Evolutionary conservation across 148 eudicot genomes (phyloP), one percentile per base, ranked within the genome.

Genomic region (Oxyria digyna): DNA sequence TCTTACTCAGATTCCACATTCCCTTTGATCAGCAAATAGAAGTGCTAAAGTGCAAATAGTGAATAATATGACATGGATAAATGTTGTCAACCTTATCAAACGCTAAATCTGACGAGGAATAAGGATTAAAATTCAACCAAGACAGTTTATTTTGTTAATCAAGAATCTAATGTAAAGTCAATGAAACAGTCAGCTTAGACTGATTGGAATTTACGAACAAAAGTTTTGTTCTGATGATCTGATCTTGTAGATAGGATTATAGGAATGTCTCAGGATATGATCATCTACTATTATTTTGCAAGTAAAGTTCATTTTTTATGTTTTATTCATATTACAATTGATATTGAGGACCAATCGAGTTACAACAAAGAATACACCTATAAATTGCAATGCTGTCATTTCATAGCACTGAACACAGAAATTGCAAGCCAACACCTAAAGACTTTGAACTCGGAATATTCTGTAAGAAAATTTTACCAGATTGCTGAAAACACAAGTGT

Each of bases 21-120:
- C 15, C 37, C 65, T 27, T 29, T 29, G 37, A 4, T 54, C 26
- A 20, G 24, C 27, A 50, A 7, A 50, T 50, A 50, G 8, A 50
- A 12, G 57, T 18, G 1, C 4, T 6, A 43, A 43, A 43, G 49
- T 15, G 49, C 17, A 6, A 43, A 17, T 43, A 15, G 5, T 43
- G 15, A 50, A 50, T 54, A 54, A 46, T 11, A 54, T 54, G 62
- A 54, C 23, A 54, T 54, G 62, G 62, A 59, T 59, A 29, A 29
- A 59, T 31, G 65, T 11, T 59, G 18, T 31, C 1, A 24, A 59
- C 65, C 65, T 59, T 59, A 59, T 59, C 65, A 59, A 59, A 59
- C 65, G 65, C 65, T 59, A 59, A 59, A 14, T 59, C 18, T 31
- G 65, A 59, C 65, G 65, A 59, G 65, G 65, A 59, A 59, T 27